These are phyloP conservation scores for Platanus orientalis DNA, from an alignment of 164 flowering plant species.

Conservation along the genomic window DNA sequence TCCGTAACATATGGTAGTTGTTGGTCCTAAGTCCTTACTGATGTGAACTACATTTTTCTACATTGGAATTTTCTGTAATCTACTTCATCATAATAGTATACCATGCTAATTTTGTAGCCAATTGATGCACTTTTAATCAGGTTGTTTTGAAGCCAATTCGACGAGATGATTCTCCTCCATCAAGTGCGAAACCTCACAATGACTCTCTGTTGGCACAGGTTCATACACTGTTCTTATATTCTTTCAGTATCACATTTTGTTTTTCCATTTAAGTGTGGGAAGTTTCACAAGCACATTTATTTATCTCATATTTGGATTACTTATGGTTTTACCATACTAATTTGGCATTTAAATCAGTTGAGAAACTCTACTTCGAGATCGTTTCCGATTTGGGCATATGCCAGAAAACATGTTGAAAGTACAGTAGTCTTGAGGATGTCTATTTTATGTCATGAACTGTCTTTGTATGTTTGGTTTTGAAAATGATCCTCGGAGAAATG, in stretches of 20 bases:
- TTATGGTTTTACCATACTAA: neutral
- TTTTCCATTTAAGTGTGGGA: neutral
- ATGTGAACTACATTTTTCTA: neutral
- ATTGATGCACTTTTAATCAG: slow-evolving; percentile 30
- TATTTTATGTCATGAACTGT: neutral
- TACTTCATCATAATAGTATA: neutral
- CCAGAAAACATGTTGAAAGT: no score
- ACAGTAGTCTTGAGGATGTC: no score
- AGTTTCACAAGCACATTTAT: neutral
- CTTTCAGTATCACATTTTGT: neutral
- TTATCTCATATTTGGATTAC: neutral
- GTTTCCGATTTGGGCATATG: no score
- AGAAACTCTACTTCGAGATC: no score
- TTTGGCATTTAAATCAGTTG: neutral
- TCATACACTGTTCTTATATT: neutral
- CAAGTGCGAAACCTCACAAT: slow-evolving; percentile 50
- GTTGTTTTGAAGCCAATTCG: slow-evolving; percentile 46
- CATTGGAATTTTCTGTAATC: no score
- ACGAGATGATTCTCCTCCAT: slow-evolving; percentile 38
- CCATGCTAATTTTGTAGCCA: neutral
- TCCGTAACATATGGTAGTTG: neutral
- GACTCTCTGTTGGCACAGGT: slow-evolving; percentile 85
- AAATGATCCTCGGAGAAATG: no score
- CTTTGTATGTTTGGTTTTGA: no score
- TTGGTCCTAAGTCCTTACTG: neutral